Evolutionary conservation across 345 rosid genomes (phyloP).

Genomic region (Rhodomyrtus tomentosa): DNA sequence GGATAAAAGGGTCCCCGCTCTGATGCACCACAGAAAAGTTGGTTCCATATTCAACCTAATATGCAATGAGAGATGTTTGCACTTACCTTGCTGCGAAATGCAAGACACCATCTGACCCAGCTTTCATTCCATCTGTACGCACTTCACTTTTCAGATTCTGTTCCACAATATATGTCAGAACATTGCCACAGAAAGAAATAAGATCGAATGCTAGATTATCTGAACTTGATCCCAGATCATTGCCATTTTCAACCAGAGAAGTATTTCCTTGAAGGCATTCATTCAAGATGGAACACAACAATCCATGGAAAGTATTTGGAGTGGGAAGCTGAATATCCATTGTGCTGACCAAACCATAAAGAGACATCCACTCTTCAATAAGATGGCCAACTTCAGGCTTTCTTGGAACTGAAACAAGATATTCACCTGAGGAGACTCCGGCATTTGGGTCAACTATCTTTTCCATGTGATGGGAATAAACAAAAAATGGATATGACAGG

Average conservation of each 20-base stretch:
- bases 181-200: constrained; percentile 20
- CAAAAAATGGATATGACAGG: constrained; percentile 33
- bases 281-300: constrained; percentile 18
- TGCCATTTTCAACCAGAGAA: constrained; percentile 3
- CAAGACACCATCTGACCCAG: not conserved
- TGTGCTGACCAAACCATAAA: constrained; percentile 21
- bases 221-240: constrained; percentile 7
- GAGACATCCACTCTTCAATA: constrained; percentile 31
- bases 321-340: not conserved
- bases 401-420: constrained; percentile 1
- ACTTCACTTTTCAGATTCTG: constrained; percentile 10
- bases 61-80: not conserved
- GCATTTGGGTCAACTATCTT: not conserved
- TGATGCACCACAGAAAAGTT: not conserved
- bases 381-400: constrained; percentile 16
- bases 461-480: constrained; percentile 5
- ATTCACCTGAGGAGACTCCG: constrained; percentile 9
- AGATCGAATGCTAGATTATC: constrained; percentile 7
- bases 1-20: not conserved
- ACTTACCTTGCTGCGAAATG: constrained; percentile 30
- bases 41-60: not conserved
- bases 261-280: constrained; percentile 10
- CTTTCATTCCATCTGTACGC: constrained; percentile 1
- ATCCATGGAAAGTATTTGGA: constrained; percentile 11
- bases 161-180: constrained; percentile 20